Evolutionary conservation across 2,329 filamentous ascomycete species (phyloP).

Genomic region (Colletotrichum camelliae): DNA sequence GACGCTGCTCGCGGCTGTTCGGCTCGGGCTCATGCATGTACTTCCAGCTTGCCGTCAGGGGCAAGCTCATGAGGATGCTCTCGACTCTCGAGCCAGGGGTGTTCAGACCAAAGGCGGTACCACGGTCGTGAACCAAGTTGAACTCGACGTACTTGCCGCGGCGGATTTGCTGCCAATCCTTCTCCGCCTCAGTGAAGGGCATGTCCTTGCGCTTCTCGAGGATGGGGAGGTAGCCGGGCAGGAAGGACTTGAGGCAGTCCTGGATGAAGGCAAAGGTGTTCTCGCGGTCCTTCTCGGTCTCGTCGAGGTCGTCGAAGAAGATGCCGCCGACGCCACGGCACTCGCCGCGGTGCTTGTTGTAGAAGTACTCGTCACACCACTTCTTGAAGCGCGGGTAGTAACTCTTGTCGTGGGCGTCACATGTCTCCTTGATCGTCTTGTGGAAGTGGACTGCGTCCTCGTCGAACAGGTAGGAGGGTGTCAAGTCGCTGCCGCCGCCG

Average conservation of each 20-base stretch:
- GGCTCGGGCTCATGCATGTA: slow-evolving; percentile 91
- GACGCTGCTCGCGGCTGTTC: slow-evolving; percentile 76
- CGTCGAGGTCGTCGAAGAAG: slow-evolving; percentile 98
- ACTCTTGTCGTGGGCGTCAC: slow-evolving; percentile 88
- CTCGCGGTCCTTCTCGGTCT: slow-evolving; percentile 83
- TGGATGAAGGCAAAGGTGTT: slow-evolving; percentile 89
- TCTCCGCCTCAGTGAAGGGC: slow-evolving; percentile 85
- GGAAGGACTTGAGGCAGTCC: slow-evolving; percentile 83
- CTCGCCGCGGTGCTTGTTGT: slow-evolving; percentile 89
- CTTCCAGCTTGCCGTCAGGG: slow-evolving; percentile 89
- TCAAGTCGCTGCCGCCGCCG: slow-evolving; percentile 92
- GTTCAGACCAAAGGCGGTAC: slow-evolving; percentile 91
- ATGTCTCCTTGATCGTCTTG: slow-evolving; percentile 87
- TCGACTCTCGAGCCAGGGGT: slow-evolving; percentile 91
- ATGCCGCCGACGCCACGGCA: slow-evolving; percentile 90
- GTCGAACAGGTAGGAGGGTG: slow-evolving; percentile 92
- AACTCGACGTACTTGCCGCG: slow-evolving; percentile 98
- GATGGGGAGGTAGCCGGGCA: slow-evolving; percentile 91
- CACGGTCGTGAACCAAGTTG: slow-evolving; percentile 95
- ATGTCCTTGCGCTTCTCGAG: slow-evolving; percentile 88
- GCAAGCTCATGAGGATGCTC: slow-evolving; percentile 97
- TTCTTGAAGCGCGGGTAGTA: slow-evolving; percentile 97
- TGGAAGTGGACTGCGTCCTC: slow-evolving; percentile 98
- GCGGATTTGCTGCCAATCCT: slow-evolving; percentile 95
- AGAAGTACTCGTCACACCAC: slow-evolving; percentile 99